Evolutionary conservation across 257 asterid genomes (phyloP).

Genomic region (Pogostemon cablin): DNA sequence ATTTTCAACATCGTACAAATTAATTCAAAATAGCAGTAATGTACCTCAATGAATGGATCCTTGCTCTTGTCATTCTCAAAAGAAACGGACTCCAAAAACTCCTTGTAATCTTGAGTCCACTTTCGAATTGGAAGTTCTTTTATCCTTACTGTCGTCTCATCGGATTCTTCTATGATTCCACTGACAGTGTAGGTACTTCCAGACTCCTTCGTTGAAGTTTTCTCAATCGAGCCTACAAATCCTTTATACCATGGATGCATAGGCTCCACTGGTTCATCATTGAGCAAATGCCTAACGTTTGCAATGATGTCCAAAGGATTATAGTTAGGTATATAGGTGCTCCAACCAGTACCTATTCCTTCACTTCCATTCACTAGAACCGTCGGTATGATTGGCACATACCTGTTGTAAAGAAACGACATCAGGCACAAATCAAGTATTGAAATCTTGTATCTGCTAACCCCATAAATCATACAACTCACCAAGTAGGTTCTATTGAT

Average conservation of each 20-base stretch:
- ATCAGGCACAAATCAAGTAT: conserved; percentile 18
- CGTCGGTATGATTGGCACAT: conserved; percentile 79
- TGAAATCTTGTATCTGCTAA: background rate
- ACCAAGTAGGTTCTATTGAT: conserved; percentile 92
- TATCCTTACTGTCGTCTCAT: conserved; percentile 64
- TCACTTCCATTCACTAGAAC: conserved; percentile 98
- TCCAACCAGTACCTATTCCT: conserved; percentile 99
- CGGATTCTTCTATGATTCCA: conserved; percentile 76
- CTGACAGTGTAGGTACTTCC: conserved; percentile 65
- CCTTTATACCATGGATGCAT: conserved; percentile 99
- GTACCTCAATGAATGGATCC: conserved; percentile 87
- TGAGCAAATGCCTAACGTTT: conserved; percentile 70
- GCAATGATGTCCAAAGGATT: conserved; percentile 84
- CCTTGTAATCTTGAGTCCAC: conserved; percentile 97
- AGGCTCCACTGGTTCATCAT: conserved; percentile 69
- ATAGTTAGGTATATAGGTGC: conserved; percentile 83
- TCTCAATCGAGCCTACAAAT: conserved; percentile 77
- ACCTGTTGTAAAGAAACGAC: conserved; percentile 50
- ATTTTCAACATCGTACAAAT: background rate
- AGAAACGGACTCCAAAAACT: conserved; percentile 76
- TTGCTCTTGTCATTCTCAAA: conserved; percentile 67
- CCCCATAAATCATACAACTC: conserved; percentile 23
- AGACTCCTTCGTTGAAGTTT: conserved; percentile 63
- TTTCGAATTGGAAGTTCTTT: conserved; percentile 86
- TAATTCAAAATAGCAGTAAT: background rate